Base-by-base conservation (phyloP, 371 early-diverging fungal genomes). In the Mucor circinelloides region DNA sequence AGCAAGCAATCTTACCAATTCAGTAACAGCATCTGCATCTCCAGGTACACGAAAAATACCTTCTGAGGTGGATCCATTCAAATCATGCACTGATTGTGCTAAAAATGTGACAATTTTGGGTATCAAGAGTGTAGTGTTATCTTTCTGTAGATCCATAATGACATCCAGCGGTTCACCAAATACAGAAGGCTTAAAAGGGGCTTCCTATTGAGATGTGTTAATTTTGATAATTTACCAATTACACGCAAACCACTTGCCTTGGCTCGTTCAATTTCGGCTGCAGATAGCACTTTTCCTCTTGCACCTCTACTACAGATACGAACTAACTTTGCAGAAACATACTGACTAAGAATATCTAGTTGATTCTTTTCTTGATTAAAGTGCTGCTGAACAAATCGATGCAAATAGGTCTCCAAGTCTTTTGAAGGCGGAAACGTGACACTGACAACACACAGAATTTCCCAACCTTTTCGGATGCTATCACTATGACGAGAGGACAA, bases 41-140 rank as follows among this genome's bases (percentile, higher is more conserved):
- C 96, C 99, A 23, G 99, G 96, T 27, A 98, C 93, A 65, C 99
- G 91, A 75, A 98, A 98, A 32, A 98, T 95, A 21, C 99, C 99
- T 75, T 98, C 97, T 6, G 95, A 85, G 52, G 78, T 60, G 44
- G 82, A 82, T 17, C 99, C 99, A 48, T 92, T 88, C 32, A 96
- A 80, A 0, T 87, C 71, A 34, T 89, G 70, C 31, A 98, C 91
- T 27, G 89, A 82, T 34, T 91, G 87, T 7, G 92, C 84, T 59
- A 98, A 80, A 74, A 94, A 94, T 34, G 90, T 85, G 44, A 98
- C 85, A 48, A 98, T 84, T 12, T 87, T 82, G 12, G 99, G 99
- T 46, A 94, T 79, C 27, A 83, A 75, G 55, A 64, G 55, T 13
- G 10, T 23, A 15, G 32, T 62, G 63, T 77, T 59, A 48, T 80